phyloP scores from a whole-genome alignment of 208 protist species.

The Acanthamoeba polyphaga region DNA sequence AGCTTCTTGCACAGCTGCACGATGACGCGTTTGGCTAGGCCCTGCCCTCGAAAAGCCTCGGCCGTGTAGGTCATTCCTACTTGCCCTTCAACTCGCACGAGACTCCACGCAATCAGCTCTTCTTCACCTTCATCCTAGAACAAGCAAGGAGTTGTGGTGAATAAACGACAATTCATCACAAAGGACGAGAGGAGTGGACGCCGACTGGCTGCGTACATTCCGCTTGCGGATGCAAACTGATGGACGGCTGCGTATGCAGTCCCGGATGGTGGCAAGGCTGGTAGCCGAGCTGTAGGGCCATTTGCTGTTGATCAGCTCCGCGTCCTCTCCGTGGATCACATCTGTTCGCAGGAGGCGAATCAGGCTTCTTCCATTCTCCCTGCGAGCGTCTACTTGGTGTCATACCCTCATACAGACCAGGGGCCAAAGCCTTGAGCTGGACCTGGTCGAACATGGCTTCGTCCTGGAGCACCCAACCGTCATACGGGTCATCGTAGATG shows the following conservation, averaged over 20 bases:
- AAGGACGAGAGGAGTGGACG: not conserved
- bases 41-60: not conserved
- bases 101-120: not conserved
- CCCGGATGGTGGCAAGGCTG: not conserved
- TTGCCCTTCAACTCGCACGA: not conserved
- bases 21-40: not conserved
- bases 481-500: slow-evolving; percentile 8
- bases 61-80: slow-evolving; percentile 29
- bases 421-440: not conserved
- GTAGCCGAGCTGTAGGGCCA: not conserved
- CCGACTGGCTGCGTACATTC: not conserved
- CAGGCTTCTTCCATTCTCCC: not conserved
- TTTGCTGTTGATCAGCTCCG: slow-evolving; percentile 8
- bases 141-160: not conserved
- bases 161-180: not conserved
- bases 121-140: not conserved
- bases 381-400: not conserved
- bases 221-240: slow-evolving; percentile 17
- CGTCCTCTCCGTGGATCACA: not conserved
- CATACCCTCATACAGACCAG: not conserved
- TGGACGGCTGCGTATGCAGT: not conserved
- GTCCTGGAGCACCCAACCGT: not conserved
- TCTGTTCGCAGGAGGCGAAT: not conserved
- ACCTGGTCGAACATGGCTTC: not conserved
- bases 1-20: not conserved